Evolutionary conservation across 192 early-diverging fungal genomes (phyloP), one percentile per base, ranked within the genome.

Genomic region (Coemansia sp.): DNA sequence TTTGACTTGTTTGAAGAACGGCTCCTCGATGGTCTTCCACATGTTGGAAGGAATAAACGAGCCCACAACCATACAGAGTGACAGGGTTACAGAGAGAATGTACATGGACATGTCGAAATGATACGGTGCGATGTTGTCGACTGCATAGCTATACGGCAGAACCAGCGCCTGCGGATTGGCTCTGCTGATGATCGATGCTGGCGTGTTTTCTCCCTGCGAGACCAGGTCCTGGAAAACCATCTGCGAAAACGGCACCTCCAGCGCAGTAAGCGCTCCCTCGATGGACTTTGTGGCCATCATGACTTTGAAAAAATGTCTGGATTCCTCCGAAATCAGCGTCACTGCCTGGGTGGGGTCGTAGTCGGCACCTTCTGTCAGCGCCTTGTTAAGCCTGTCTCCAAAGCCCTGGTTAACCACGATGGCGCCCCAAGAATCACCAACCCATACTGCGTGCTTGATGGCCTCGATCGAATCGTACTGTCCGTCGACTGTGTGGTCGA

Each of bases 11-110:
- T 74, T 73, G 62, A 59, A 82, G 42, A 82, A 77, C 34, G 75
- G 75, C 71, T 73, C 72, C 59, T 77, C 74, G 52, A 82, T 77
- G 0, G 75, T 68, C 59, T 82, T 82, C 80, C 80, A 82, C 80
- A 82, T 77, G 45, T 82, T 82, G 8, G 80, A 82, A 28, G 80
- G 80, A 25, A 82, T 77, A 45, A 82, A 82, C 48, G 64, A 60
- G 7, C 78, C 78, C 11, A 65, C 64, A 1, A 77, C 80, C 75
- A 82, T 76, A 49, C 75, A 67, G 20, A 82, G 48, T 4, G 80
- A 82, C 55, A 82, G 40, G 10, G 75, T 74, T 7, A 82, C 72
- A 1, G 75, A 74, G 28, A 82, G 54, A 25, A 82, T 67, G 55
- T 77, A 82, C 71, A 77, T 70, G 0, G 75, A 73, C 66, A 76